phyloP scores from a whole-genome alignment of 2,329 filamentous ascomycete species.

The Colletotrichum siamense region DNA sequence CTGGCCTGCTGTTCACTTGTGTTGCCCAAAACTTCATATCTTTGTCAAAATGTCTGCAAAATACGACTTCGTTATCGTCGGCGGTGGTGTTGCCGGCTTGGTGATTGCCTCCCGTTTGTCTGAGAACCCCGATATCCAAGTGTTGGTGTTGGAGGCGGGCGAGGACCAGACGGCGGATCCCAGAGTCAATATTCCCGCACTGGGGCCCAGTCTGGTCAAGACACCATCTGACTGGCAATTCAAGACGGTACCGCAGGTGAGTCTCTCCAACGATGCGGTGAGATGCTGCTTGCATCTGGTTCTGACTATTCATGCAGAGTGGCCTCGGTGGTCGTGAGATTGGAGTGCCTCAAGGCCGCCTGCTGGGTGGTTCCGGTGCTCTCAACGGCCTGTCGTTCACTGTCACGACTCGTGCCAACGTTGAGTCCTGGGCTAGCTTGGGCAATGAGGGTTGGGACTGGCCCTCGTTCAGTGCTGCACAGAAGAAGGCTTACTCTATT shows the following conservation, averaged over 20 bases:
- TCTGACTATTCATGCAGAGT: neutral
- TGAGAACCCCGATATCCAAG: slow-evolving; percentile 22
- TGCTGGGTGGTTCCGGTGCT: slow-evolving; percentile 32
- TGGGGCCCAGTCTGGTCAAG: slow-evolving; percentile 28
- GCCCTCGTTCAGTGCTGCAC: slow-evolving; percentile 20
- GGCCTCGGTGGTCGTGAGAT: slow-evolving; percentile 24
- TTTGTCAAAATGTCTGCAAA: slow-evolving; percentile 23
- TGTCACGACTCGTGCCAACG: slow-evolving; percentile 22
- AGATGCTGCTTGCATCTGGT: neutral
- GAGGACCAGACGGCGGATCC: slow-evolving; percentile 30
- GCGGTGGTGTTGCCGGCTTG: slow-evolving; percentile 21
- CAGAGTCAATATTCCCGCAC: slow-evolving; percentile 27
- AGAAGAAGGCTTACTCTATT: slow-evolving; percentile 17
- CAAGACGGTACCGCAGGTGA: slow-evolving; percentile 28
- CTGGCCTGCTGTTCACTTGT: neutral
- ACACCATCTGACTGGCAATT: slow-evolving; percentile 30
- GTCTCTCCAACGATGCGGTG: neutral
- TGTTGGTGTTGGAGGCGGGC: slow-evolving; percentile 35
- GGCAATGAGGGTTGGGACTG: slow-evolving; percentile 34
- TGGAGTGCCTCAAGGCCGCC: slow-evolving; percentile 24
- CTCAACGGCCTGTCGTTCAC: slow-evolving; percentile 31
- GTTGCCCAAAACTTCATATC: neutral
- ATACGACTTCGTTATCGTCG: slow-evolving; percentile 22
- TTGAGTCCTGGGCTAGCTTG: slow-evolving; percentile 31
- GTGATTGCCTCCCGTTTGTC: slow-evolving; percentile 20